These are phyloP conservation scores for Yamadazyma philogaea DNA, from an alignment of 805 yeast species.

Conservation along the genomic window DNA sequence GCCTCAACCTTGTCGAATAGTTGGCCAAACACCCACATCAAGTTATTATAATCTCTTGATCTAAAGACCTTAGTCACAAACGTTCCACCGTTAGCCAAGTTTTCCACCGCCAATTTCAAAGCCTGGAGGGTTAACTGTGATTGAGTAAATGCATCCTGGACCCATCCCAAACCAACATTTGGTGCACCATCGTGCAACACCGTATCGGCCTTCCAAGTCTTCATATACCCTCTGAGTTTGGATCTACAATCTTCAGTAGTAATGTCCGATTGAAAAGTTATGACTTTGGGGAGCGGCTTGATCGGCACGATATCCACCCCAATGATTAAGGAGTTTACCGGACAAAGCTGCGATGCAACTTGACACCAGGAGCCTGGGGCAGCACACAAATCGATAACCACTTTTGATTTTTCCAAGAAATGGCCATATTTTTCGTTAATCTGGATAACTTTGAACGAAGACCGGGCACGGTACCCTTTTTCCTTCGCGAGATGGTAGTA, in stretches of 20 bases:
- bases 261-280: slow-evolving; percentile 93
- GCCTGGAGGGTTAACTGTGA: slow-evolving; percentile 95
- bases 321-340: slow-evolving; percentile 86
- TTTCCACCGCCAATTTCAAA: slow-evolving; percentile 89
- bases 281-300: slow-evolving; percentile 91
- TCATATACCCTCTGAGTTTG: slow-evolving; percentile 89
- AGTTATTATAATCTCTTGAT: slow-evolving; percentile 96
- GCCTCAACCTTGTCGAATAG: slow-evolving; percentile 96
- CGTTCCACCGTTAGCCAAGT: slow-evolving; percentile 86
- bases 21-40: slow-evolving; percentile 97
- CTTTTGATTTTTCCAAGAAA: slow-evolving; percentile 89
- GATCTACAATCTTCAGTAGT: slow-evolving; percentile 98
- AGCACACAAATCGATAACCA: slow-evolving; percentile 96
- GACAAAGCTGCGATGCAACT: slow-evolving; percentile 92
- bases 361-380: slow-evolving; percentile 97
- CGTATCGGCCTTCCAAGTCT: slow-evolving; percentile 98
- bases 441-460: slow-evolving; percentile 92
- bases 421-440: slow-evolving; percentile 96
- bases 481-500: slow-evolving; percentile 96
- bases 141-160: slow-evolving; percentile 98
- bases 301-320: slow-evolving; percentile 99
- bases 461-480: slow-evolving; percentile 98
- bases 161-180: slow-evolving; percentile 99
- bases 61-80: slow-evolving; percentile 96
- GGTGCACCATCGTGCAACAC: slow-evolving; percentile 99